Evolutionary conservation across 2,329 filamentous ascomycete species (phyloP).

Genomic region (Fusarium sp.): DNA sequence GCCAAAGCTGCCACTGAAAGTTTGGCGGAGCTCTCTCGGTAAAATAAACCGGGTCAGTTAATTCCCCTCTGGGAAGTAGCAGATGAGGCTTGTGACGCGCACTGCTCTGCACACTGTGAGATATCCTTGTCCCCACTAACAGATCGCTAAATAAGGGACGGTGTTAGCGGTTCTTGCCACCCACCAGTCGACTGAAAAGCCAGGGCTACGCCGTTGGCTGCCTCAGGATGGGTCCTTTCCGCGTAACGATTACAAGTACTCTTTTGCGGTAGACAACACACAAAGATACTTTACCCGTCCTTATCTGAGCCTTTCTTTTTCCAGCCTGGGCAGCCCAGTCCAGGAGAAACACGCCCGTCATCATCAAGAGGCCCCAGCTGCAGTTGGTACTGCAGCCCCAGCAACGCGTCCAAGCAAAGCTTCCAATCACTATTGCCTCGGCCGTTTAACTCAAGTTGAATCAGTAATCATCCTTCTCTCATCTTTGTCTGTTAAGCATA

Average conservation of each 20-base stretch:
- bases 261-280: slow-evolving; percentile 13
- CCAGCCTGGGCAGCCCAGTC: slow-evolving; percentile 1
- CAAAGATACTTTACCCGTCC: slow-evolving; percentile 32
- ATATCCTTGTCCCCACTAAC: slow-evolving; percentile 32
- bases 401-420: slow-evolving; percentile 34
- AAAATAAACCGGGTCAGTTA: slow-evolving; percentile 41
- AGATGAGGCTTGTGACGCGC: slow-evolving; percentile 25
- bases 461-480: background rate
- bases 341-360: slow-evolving; percentile 32
- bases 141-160: slow-evolving; percentile 37
- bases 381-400: slow-evolving; percentile 24
- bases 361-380: slow-evolving; percentile 32
- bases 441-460: slow-evolving; percentile 6
- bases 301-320: slow-evolving; percentile 19
- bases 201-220: slow-evolving; percentile 40
- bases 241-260: slow-evolving; percentile 31
- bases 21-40: slow-evolving; percentile 40
- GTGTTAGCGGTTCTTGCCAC: slow-evolving; percentile 41
- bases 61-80: slow-evolving; percentile 27
- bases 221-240: slow-evolving; percentile 41
- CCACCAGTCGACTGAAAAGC: slow-evolving; percentile 24
- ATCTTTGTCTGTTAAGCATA: too few relatives aligned
- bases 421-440: background rate
- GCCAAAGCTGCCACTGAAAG: slow-evolving; percentile 34
- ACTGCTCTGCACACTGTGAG: slow-evolving; percentile 27